Percentiles rank a stretch among this genome's conserved stretches.
Conservation (phyloP, 1,284 basidiomycete genomes). For the Ganoderma multipileum region DNA sequence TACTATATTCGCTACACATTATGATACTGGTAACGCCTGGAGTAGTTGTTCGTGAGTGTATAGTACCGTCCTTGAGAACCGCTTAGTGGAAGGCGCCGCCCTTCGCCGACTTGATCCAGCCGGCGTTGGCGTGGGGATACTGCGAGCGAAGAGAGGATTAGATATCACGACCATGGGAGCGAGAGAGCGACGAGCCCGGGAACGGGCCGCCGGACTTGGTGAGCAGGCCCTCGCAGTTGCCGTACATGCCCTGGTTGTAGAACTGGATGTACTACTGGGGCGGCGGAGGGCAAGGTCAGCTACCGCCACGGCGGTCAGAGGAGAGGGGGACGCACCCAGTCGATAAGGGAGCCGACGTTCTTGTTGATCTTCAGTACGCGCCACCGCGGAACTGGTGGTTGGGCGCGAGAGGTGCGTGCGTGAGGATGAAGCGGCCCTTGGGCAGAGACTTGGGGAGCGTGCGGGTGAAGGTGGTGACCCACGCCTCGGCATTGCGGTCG, state of each 20-base stretch:
- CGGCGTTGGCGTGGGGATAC: slow-evolving; percentile 26
- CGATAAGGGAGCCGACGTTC: slow-evolving; percentile 56
- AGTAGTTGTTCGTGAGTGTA: background rate
- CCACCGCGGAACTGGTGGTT: slow-evolving; percentile 56
- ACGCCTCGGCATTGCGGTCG: slow-evolving; percentile 46
- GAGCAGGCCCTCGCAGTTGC: slow-evolving; percentile 59
- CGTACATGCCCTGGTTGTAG: slow-evolving; percentile 57
- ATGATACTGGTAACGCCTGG: background rate
- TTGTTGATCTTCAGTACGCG: slow-evolving; percentile 64
- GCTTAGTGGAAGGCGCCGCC: too few relatives aligned
- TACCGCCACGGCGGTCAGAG: background rate
- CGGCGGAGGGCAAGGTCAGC: too few relatives aligned
- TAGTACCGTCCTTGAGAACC: slow-evolving; percentile 8
- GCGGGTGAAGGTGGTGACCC: slow-evolving; percentile 52
- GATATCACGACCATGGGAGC: slow-evolving; percentile 68
- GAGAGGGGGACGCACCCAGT: slow-evolving; percentile 40
- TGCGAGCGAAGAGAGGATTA: background rate
- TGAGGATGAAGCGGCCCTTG: slow-evolving; percentile 42
- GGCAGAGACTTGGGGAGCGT: slow-evolving; percentile 43
- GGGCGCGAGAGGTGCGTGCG: slow-evolving; percentile 55
- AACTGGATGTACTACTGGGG: slow-evolving; percentile 62
- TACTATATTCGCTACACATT: slow-evolving; percentile 11
- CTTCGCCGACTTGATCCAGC: slow-evolving; percentile 25
- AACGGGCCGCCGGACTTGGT: slow-evolving; percentile 38
- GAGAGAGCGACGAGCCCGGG: slow-evolving; percentile 46